phyloP scores from a whole-genome alignment of 495 filamentous ascomycete species.

The Bombardia bombarda region DNA sequence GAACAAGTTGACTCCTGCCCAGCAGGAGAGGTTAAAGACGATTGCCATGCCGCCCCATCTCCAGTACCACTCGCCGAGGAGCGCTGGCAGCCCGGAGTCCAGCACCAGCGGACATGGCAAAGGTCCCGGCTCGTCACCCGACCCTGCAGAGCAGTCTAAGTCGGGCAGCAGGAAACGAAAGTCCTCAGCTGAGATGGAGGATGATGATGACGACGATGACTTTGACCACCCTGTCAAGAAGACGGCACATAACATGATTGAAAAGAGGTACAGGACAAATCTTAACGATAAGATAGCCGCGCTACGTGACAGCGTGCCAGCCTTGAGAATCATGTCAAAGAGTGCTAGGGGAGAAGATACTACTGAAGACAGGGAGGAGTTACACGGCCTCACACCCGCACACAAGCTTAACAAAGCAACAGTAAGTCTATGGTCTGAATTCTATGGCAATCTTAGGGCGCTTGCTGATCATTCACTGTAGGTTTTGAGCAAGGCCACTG shows the following conservation, averaged over 20 bases:
- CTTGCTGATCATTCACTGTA: slow-evolving; percentile 14
- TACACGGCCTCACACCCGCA: slow-evolving; percentile 68
- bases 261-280: slow-evolving; percentile 93
- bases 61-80: slow-evolving; percentile 45
- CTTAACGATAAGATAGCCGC: slow-evolving; percentile 95
- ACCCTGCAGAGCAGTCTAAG: slow-evolving; percentile 36
- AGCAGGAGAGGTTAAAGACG: slow-evolving; percentile 43
- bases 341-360: slow-evolving; percentile 58
- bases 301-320: slow-evolving; percentile 81
- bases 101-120: slow-evolving; percentile 30
- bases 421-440: slow-evolving; percentile 30
- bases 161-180: slow-evolving; percentile 53
- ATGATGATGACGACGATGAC: slow-evolving; percentile 41
- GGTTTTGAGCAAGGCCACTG: slow-evolving; percentile 85
- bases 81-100: slow-evolving; percentile 41
- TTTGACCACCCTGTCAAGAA: slow-evolving; percentile 76
- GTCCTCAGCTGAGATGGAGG: slow-evolving; percentile 45
- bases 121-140: slow-evolving; percentile 39
- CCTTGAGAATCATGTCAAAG: slow-evolving; percentile 68
- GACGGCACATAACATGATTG: slow-evolving; percentile 94
- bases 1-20: slow-evolving; percentile 40
- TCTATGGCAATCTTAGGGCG: neutral
- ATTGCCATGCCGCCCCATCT: slow-evolving; percentile 51
- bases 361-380: slow-evolving; percentile 64
- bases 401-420: slow-evolving; percentile 96